Evolutionary conservation across 176 grass and related monocot species (phyloP), one percentile per base, ranked within the genome.

Genomic region (Triticum aestivum): DNA sequence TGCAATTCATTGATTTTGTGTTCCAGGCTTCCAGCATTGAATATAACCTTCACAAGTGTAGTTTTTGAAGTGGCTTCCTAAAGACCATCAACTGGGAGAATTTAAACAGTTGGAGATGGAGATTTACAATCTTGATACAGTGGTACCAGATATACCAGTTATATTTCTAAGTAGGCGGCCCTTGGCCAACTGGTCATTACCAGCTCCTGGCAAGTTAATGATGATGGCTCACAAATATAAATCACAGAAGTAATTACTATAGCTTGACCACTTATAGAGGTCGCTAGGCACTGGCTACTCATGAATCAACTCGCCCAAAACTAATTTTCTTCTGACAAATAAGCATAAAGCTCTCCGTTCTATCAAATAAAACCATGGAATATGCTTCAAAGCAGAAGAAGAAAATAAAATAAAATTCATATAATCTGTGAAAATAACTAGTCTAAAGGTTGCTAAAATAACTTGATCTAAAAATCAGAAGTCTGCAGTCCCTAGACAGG

Each of bases 101-200:
- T 26, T 5, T 54, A 58, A 89, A 45, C 4, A 59, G 6, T 1
- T 21, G 51, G 71, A 18, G 70, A 7, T 26, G 47, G 21, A 64
- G 61, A 82, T 69, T 23, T 27, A 11, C 41, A 42, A 42, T 42
- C 41, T 42, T 42, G 41, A 8, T 10, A 42, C 41, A 42, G 41
- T 42, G 41, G 35, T 37, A 37, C 35, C 41, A 42, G 41, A 42
- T 42, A 42, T 9, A 42, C 41, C 41, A 42, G 41, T 42, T 42
- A 9, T 42, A 42, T 42, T 42, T 42, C 41, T 74, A 59, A 18
- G 68, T 67, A 59, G 14, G 39, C 27, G 4, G n/a, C 12, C 56
- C 49, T 52, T 20, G 54, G 54, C 54, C 54, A 58, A 58, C 54
- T 58, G 54, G 54, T 58, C 54, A 85, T 85, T 51, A 73, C n/a